phyloP scores from a whole-genome alignment of 345 rosid genomes.

The Aurinia saxatilis region DNA sequence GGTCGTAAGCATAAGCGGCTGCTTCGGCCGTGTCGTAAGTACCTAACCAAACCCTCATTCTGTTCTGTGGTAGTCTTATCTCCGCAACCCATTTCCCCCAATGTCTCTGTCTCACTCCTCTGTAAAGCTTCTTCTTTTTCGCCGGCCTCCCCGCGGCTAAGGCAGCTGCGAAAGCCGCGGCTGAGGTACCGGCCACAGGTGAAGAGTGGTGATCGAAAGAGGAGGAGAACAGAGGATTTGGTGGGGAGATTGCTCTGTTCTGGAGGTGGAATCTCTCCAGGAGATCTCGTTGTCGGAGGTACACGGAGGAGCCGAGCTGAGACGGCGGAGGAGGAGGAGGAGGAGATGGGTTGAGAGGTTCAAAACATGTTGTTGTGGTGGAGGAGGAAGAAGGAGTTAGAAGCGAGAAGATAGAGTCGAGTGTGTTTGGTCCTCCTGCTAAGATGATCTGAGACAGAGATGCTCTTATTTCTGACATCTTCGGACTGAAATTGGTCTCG shows the following conservation, averaged over 20 bases:
- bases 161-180: slow-evolving; percentile 19
- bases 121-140: slow-evolving; percentile 72
- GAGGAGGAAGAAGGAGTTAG: slow-evolving; percentile 29
- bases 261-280: slow-evolving; percentile 53
- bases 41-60: slow-evolving; percentile 93
- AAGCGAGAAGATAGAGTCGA: slow-evolving; percentile 81
- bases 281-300: slow-evolving; percentile 79
- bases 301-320: slow-evolving; percentile 77
- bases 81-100: slow-evolving; percentile 99
- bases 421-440: slow-evolving; percentile 62
- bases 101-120: slow-evolving; percentile 98
- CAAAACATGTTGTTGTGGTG: slow-evolving; percentile 10
- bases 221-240: slow-evolving; percentile 32
- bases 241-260: slow-evolving; percentile 30
- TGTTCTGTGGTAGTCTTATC: slow-evolving; percentile 89
- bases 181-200: neutral
- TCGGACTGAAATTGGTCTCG: slow-evolving; percentile 13
- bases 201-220: slow-evolving; percentile 7
- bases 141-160: slow-evolving; percentile 18
- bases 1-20: slow-evolving; percentile 92
- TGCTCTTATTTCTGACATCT: slow-evolving; percentile 37
- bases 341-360: slow-evolving; percentile 14
- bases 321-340: slow-evolving; percentile 35
- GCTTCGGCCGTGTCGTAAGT: slow-evolving; percentile 89
- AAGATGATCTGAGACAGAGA: slow-evolving; percentile 70